A percentile compares a stretch with the other conserved stretches of the same genome.
Evolutionary conservation across 108 stramenopile genomes (phyloP).

Genomic region (Chaetoceros tenuissimus): DNA sequence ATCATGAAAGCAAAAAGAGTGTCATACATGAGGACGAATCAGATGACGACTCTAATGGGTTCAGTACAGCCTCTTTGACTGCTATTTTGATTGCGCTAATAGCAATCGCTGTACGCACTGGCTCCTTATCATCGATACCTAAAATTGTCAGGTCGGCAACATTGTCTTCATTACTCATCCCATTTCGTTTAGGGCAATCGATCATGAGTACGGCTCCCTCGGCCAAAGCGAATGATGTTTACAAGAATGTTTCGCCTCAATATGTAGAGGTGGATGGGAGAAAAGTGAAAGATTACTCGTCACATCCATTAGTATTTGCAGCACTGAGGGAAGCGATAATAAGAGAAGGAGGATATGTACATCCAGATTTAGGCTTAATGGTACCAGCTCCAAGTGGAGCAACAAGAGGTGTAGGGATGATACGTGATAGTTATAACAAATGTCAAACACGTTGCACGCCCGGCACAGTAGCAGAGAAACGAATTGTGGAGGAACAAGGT

Average conservation of each 20-base stretch:
- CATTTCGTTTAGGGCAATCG: no score
- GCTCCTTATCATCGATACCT: no score
- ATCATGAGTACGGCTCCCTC: no score
- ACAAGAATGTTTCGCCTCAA: no score
- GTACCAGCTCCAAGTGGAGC: constrained; percentile 72
- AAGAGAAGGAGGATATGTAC: constrained; percentile 69
- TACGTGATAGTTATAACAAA: constrained; percentile 40
- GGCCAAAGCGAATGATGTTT: no score
- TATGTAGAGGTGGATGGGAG: no score
- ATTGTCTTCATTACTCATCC: no score
- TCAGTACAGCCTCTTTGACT: background rate
- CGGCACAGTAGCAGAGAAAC: background rate
- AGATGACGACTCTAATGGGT: background rate
- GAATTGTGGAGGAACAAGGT: background rate
- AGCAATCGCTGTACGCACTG: no score
- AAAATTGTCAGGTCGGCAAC: no score
- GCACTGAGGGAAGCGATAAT: constrained; percentile 61
- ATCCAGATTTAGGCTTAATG: constrained; percentile 76
- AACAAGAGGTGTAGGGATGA: constrained; percentile 68
- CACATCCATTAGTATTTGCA: constrained; percentile 57
- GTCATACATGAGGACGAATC: background rate
- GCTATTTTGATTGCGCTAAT: no score
- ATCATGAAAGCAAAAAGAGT: no score
- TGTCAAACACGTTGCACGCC: constrained; percentile 67
- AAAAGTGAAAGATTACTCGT: constrained; percentile 10